These are phyloP conservation scores for Trichothecium sympodiale DNA, from an alignment of 2,329 filamentous ascomycete species.

Conservation along the genomic window DNA sequence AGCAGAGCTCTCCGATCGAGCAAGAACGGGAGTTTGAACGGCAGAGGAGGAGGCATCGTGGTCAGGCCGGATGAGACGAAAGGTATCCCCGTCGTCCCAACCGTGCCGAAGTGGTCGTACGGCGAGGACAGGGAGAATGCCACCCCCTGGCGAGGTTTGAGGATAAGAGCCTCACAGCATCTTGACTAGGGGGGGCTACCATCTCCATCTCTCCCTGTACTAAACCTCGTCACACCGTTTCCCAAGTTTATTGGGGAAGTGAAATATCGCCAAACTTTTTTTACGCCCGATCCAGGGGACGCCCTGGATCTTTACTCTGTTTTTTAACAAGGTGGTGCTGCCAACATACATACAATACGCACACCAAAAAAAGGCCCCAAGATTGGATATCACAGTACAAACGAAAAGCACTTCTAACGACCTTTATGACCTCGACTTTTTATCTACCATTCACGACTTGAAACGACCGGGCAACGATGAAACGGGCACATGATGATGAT, in stretches of 20 bases:
- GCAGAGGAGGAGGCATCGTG: slow-evolving; percentile 8
- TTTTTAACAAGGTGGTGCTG: too few species aligned
- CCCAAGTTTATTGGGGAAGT: background rate
- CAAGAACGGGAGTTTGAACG: slow-evolving; percentile 6
- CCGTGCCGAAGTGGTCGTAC: slow-evolving; percentile 30
- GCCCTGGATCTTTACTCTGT: too few species aligned
- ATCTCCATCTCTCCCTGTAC: background rate
- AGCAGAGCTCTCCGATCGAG: slow-evolving; percentile 13
- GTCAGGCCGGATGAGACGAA: slow-evolving; percentile 34
- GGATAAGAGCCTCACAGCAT: slow-evolving; percentile 2
- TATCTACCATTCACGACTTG: too few species aligned
- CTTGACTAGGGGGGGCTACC: background rate
- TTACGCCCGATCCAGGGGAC: too few species aligned
- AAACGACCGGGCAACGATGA: too few species aligned
- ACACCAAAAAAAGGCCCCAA: too few species aligned
- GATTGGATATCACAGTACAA: too few species aligned
- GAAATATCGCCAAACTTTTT: background rate
- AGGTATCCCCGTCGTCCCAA: slow-evolving; percentile 32
- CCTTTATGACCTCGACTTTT: too few species aligned
- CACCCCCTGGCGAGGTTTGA: slow-evolving; percentile 18
- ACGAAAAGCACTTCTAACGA: too few species aligned
- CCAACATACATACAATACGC: too few species aligned
- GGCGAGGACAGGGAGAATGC: slow-evolving; percentile 22
- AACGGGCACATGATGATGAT: too few species aligned
- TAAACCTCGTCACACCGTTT: background rate